Percentiles rank a stretch among this genome's conserved stretches.
Conservation (phyloP, 1,284 basidiomycete species). For the Coniferiporia sulphurascens region DNA sequence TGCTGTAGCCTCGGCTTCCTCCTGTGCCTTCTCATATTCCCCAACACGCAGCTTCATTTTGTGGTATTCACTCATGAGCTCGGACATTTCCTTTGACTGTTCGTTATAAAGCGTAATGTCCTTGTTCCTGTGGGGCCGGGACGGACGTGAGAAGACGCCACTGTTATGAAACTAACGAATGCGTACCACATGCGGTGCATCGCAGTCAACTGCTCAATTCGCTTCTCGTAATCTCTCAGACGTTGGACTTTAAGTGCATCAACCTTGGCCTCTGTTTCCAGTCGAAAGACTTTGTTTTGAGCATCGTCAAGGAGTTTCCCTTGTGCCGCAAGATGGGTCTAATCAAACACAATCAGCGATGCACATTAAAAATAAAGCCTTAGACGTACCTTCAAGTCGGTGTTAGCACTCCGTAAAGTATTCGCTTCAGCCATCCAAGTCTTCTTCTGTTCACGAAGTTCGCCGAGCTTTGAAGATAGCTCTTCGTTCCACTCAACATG, state of each 20-base stretch:
- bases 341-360: neutral
- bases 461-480: constrained; percentile 59
- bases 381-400: constrained; percentile 51
- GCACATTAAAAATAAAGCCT: neutral
- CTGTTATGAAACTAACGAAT: neutral
- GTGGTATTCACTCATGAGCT: constrained; percentile 50
- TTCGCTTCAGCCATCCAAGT: constrained; percentile 59
- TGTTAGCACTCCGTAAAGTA: constrained; percentile 55
- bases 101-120: constrained; percentile 69
- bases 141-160: neutral
- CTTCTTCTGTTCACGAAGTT: constrained; percentile 64
- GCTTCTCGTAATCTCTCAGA: constrained; percentile 64
- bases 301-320: constrained; percentile 60
- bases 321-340: constrained; percentile 69
- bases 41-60: constrained; percentile 61
- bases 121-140: constrained; percentile 46
- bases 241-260: constrained; percentile 69
- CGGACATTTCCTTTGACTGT: constrained; percentile 51
- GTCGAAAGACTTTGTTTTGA: constrained; percentile 49
- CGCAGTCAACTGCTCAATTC: constrained; percentile 66
- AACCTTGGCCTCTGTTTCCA: constrained; percentile 65
- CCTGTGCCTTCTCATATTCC: constrained; percentile 46
- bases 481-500: constrained; percentile 71
- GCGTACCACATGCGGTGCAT: constrained; percentile 67
- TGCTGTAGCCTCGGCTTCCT: constrained; percentile 46